Evolutionary conservation across 139 green algal species (phyloP), one percentile per base, ranked within the genome.

Genomic region (Coelastrella sp.): DNA sequence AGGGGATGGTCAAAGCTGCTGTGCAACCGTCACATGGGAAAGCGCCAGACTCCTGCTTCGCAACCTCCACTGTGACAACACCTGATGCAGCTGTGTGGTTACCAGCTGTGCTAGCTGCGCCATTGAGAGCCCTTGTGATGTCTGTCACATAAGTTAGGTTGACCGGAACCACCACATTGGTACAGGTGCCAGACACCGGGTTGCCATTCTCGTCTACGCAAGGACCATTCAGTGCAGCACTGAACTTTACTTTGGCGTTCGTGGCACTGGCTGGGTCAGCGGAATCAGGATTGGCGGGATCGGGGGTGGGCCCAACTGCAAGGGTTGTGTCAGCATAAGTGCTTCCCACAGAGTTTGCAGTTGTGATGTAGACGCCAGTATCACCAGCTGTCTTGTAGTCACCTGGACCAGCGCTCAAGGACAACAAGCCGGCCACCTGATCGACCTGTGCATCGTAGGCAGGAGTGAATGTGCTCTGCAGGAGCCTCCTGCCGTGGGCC

Each of bases 21-120:
- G 80, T 86, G 80, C 80, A 86, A 59, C n/a, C 23, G n/a, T 73
- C 80, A 68, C 80, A 86, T 22, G 80, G 80, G 17, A 86, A 23
- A 2, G 59, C 80, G 3, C n/a, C 22, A 20, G 23, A 54, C 22
- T 10, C 14, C 10, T 65, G 20, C 4, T n/a, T 20, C 11, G 59
- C 57, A n/a, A 56, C 59, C 59, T 86, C 59, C 20, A 86, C 59
- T 22, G 59, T 74, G 8, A 57, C 80, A 19, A n/a, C 80, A 61
- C 80, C 80, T 66, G 80, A 86, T n/a, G 74, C 80, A 23, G 58
- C 16, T 3, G n/a, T 14, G 22, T 57, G 66, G n/a, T 19, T 59
- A 5, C 61, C 80, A 22, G 57, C 56, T 57, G 68, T 8, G 68
- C 19, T 17, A 71, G 79, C 58, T 7, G 79, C 57, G 2, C 56